A percentile compares a stretch with the other conserved stretches of the same genome.
These are phyloP conservation scores for Pseudohalonectria lignicola DNA, from an alignment of 2,329 filamentous ascomycete species.

Conservation along the genomic window DNA sequence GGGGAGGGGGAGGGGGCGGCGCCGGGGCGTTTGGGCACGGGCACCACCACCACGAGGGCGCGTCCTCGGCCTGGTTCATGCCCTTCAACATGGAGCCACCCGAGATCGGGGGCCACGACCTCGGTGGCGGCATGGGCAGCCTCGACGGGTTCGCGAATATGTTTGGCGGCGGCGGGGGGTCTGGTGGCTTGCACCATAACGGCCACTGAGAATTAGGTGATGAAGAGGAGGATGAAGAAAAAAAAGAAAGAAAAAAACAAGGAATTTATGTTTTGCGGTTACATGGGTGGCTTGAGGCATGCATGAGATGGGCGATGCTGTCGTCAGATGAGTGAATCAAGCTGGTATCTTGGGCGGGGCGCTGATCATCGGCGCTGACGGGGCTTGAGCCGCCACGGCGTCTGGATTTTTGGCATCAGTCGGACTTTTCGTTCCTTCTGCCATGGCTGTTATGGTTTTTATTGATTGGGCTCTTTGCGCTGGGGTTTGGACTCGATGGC, in stretches of 20 bases:
- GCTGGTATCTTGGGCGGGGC: no score
- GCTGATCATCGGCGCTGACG: no score
- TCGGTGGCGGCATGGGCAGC: constrained; percentile 26
- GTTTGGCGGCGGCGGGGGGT: constrained; percentile 22
- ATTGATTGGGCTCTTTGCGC: no score
- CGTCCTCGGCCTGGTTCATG: constrained; percentile 74
- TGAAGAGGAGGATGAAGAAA: no score
- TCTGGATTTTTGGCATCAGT: no score
- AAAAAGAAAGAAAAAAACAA: no score
- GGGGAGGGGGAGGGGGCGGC: no score
- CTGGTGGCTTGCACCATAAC: constrained; percentile 12
- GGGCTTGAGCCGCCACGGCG: no score
- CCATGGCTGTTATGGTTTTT: no score
- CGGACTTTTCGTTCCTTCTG: no score
- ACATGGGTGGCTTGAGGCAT: not conserved
- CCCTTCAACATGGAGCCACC: constrained; percentile 85
- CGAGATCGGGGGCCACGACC: constrained; percentile 40
- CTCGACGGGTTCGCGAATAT: constrained; percentile 38
- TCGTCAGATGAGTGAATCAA: not conserved
- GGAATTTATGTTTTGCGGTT: not conserved
- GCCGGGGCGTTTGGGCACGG: constrained; percentile 2
- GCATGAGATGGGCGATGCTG: not conserved
- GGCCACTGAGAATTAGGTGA: constrained; percentile 5
- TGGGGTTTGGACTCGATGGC: no score
- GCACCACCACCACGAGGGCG: constrained; percentile 25